A percentile compares a stretch with the other conserved stretches of the same genome.
Conservation (phyloP, 129 eudicot species). For the Gnaphalium uliginosum region DNA sequence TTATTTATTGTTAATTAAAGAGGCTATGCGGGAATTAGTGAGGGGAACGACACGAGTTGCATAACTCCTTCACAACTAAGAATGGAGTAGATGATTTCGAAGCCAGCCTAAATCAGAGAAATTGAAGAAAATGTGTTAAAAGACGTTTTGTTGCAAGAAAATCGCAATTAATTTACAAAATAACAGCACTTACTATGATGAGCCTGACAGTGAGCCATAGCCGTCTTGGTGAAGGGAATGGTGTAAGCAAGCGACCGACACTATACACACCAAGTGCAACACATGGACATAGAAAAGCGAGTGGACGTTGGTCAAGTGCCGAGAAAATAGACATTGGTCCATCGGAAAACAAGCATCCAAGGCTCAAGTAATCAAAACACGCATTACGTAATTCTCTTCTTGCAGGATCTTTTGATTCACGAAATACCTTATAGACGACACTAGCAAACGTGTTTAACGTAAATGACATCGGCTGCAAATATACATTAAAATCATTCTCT, state of each 20-base stretch:
- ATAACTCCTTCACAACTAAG: neutral
- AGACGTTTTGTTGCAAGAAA: no score
- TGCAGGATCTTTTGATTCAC: slow-evolving; percentile 56
- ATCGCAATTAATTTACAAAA: no score
- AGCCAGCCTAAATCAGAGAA: neutral
- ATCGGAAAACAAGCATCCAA: slow-evolving; percentile 48
- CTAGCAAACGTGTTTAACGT: slow-evolving; percentile 59
- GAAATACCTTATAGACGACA: slow-evolving; percentile 47
- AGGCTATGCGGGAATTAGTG: neutral
- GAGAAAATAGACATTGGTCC: slow-evolving; percentile 56
- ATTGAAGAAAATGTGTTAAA: no score
- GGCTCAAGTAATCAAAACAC: slow-evolving; percentile 56
- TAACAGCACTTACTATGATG: slow-evolving; percentile 33
- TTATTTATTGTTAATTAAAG: no score
- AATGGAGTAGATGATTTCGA: neutral
- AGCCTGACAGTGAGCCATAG: slow-evolving; percentile 56
- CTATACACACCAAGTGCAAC: slow-evolving; percentile 53
- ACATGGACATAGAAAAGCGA: slow-evolving; percentile 48
- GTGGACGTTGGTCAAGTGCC: slow-evolving; percentile 57
- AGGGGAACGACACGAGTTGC: neutral
- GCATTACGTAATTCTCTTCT: slow-evolving; percentile 57
- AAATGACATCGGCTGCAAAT: slow-evolving; percentile 55
- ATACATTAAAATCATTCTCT: neutral
- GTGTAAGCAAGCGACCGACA: slow-evolving; percentile 53
- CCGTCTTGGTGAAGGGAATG: slow-evolving; percentile 53